These are phyloP conservation scores for Botrytis byssoidea DNA, from an alignment of 2,329 filamentous ascomycete genomes.

Conservation along the genomic window DNA sequence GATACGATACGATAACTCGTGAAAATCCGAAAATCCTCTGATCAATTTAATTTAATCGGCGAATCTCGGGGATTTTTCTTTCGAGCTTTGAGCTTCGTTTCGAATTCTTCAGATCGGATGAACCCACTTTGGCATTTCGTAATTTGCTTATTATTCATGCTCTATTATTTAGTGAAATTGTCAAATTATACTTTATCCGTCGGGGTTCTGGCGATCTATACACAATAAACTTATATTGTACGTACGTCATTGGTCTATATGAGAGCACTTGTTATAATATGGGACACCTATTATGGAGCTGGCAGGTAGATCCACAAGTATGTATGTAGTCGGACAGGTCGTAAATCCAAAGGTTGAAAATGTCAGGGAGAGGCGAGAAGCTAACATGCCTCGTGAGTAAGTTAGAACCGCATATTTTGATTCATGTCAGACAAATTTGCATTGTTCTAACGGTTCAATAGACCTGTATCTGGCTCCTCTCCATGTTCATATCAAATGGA, in stretches of 20 bases:
- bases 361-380: not conserved
- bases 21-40: not conserved
- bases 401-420: constrained; percentile 9
- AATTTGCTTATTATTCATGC: constrained; percentile 14
- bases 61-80: constrained; percentile 6
- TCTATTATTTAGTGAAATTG: not conserved
- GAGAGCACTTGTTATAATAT: constrained; percentile 5
- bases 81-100: not conserved
- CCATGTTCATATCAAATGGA: not conserved
- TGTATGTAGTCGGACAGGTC: not conserved
- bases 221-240: not conserved
- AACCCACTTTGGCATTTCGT: constrained; percentile 7
- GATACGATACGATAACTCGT: not conserved
- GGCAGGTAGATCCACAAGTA: not conserved
- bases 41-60: constrained; percentile 15
- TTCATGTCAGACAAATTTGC: constrained; percentile 7
- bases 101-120: constrained; percentile 1
- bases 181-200: not conserved
- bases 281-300: not conserved
- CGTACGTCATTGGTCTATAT: constrained; percentile 12
- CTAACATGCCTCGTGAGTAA: not conserved
- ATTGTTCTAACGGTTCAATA: constrained; percentile 1
- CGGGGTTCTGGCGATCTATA: not conserved
- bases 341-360: not conserved
- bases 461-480: not conserved